These are phyloP conservation scores for Teratosphaeria gauchensis DNA, from an alignment of 2,329 filamentous ascomycete genomes.

Conservation along the genomic window DNA sequence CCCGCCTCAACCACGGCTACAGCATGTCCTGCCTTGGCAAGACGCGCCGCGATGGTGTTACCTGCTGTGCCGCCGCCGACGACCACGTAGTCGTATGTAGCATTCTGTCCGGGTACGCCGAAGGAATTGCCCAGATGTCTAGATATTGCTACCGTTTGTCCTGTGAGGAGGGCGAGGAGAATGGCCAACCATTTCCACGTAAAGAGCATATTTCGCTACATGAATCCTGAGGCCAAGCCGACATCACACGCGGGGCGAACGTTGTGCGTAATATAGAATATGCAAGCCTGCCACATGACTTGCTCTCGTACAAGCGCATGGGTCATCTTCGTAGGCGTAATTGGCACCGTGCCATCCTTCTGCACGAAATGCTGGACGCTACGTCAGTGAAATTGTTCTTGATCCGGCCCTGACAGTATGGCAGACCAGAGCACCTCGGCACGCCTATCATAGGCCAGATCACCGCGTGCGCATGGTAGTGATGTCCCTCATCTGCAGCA, in stretches of 20 bases:
- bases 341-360: too few species aligned
- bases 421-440: too few species aligned
- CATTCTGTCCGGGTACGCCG: conserved; percentile 6
- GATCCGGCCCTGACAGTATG: too few species aligned
- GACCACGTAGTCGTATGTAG: conserved; percentile 15
- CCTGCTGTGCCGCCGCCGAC: conserved; percentile 11
- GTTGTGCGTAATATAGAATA: not conserved
- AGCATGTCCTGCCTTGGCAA: conserved; percentile 8
- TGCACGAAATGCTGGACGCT: too few species aligned
- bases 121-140: conserved; percentile 1
- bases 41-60: conserved; percentile 12
- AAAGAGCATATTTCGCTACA: not conserved
- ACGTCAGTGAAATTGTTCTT: too few species aligned
- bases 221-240: not conserved
- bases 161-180: not conserved
- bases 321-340: too few species aligned
- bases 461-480: too few species aligned
- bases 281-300: not conserved
- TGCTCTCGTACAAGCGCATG: not conserved
- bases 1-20: conserved; percentile 20
- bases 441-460: too few species aligned
- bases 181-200: not conserved
- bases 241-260: not conserved
- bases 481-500: too few species aligned
- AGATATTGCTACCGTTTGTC: not conserved